These are phyloP conservation scores for Penstemon barbatus DNA, from an alignment of 257 asterid genomes.

Conservation along the genomic window DNA sequence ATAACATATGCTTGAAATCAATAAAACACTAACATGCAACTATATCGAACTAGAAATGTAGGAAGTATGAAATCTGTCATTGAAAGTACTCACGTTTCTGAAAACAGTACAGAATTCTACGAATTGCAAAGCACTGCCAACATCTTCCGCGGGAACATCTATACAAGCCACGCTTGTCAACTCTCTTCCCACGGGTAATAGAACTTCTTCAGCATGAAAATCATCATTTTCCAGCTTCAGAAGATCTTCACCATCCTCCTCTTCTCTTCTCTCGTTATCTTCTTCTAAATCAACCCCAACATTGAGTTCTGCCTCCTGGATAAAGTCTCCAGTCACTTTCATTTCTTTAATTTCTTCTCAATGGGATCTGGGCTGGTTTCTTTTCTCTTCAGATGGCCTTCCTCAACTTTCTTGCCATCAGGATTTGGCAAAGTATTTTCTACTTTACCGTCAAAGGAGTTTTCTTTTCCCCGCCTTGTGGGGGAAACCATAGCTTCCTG, in stretches of 20 bases:
- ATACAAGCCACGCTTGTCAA: conserved; percentile 50
- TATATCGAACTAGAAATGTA: not conserved
- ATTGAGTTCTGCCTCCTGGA: not conserved
- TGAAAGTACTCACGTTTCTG: conserved; percentile 57
- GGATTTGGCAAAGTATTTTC: conserved; percentile 36
- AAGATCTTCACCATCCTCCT: conserved; percentile 14
- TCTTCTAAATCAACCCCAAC: conserved; percentile 20
- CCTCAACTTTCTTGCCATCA: conserved; percentile 36
- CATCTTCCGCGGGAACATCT: conserved; percentile 46
- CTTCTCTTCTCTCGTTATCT: conserved; percentile 32
- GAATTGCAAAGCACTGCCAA: conserved; percentile 81
- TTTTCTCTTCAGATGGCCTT: conserved; percentile 29
- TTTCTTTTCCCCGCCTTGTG: conserved; percentile 60
- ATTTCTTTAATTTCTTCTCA: conserved; percentile 31
- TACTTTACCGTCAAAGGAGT: conserved; percentile 42
- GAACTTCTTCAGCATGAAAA: conserved; percentile 19
- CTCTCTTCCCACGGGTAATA: conserved; percentile 62
- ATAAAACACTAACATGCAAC: too few species aligned
- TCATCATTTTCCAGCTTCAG: conserved; percentile 20
- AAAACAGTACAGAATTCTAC: conserved; percentile 78
- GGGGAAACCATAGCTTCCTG: conserved; percentile 45
- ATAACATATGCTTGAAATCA: not conserved
- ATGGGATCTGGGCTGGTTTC: conserved; percentile 19
- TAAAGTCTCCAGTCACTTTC: conserved; percentile 31
- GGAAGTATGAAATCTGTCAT: not conserved